Base-by-base conservation (phyloP, 257 asterid genomes). In the Eustoma russellianum region DNA sequence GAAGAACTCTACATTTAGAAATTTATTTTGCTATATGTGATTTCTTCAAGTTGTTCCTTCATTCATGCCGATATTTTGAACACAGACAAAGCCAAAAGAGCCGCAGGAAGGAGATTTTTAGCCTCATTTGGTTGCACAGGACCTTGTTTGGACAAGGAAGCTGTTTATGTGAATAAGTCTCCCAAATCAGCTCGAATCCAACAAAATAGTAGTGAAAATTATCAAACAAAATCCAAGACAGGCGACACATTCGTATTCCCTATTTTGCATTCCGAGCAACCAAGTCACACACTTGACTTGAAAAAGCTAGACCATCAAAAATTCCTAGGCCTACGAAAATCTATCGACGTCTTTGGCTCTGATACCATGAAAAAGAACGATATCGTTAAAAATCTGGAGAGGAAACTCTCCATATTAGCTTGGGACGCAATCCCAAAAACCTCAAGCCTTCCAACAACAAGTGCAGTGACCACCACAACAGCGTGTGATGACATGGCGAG, bases 401-500 rank as follows among this genome's bases (percentile, higher is more conserved):
- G 85, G 60, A 85, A 82, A 48, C 81, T 88, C 9, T 82, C 95
- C 17, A 73, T 82, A 77, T 60, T 88, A 50, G 73, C 92, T 12
- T 85, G 97, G 97, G 97, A 85, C n/a, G 97, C 97, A 0, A 78
- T 88, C 33, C 88, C 91, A 3, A 82, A 66, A 45, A 9, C 66
- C 41, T 55, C 65, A 30, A 57, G 48, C 13, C 66, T 45, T 14
- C 61, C 74, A 28, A 59, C 83, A 0, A 69, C 67, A 1, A 10
- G 55, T 0, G 66, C 70, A 5, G 71, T 57, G 56, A 66, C 70
- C 66, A 59, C 74, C 0, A 40, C 19, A 2, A 62, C 74, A 0
- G 33, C 17, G 1, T 74, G 80, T 24, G 94, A 82, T 34, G 95
- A 88, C 35, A 68, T 77, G 79, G 85, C 83, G 0, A 88, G 97